Evolutionary conservation across 2,329 filamentous ascomycete genomes (phyloP).

Genomic region (Zasmidium citrigriseum): DNA sequence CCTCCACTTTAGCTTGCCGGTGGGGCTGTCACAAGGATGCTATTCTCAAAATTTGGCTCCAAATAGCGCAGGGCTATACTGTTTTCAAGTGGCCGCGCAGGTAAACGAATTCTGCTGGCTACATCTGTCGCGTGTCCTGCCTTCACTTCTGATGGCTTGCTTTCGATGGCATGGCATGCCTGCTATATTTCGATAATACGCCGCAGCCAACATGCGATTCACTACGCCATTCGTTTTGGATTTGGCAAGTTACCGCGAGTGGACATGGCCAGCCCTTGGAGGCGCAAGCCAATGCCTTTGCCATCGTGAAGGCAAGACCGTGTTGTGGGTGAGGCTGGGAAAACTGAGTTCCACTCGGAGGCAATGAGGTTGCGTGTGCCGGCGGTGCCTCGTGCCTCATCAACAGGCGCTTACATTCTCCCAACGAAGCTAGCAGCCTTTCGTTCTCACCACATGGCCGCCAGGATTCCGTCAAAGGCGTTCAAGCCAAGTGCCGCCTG

Average conservation of each 20-base stretch:
- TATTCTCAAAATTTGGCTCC: neutral
- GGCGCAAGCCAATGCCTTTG: neutral
- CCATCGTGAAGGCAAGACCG: neutral
- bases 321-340: too few relatives aligned
- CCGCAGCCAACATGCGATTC: neutral
- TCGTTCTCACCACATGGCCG: neutral
- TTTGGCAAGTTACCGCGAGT: neutral
- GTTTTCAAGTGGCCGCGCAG: neutral
- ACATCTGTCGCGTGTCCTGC: neutral
- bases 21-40: neutral
- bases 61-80: neutral
- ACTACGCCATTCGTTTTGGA: neutral
- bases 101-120: neutral
- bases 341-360: too few relatives aligned
- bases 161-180: neutral
- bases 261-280: neutral
- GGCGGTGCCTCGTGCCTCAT: neutral
- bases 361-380: neutral
- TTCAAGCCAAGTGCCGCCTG: neutral
- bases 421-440: neutral
- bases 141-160: neutral
- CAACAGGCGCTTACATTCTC: neutral
- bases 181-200: neutral
- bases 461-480: neutral
- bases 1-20: neutral